These are phyloP conservation scores for Trichosanthes truncata DNA, from an alignment of 306 rosid species.

Conservation along the genomic window DNA sequence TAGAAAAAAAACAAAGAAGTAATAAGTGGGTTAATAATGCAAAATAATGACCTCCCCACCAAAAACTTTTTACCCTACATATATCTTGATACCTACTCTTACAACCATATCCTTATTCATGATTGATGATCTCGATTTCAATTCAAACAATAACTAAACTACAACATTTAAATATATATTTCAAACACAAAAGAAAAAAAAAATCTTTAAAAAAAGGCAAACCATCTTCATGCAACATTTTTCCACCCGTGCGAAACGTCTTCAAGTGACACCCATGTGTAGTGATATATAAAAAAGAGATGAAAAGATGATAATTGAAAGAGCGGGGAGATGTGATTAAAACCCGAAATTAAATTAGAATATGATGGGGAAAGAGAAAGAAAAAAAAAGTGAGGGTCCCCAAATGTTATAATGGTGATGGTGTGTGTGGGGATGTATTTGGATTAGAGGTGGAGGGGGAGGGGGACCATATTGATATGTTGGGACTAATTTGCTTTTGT, in stretches of 20 bases:
- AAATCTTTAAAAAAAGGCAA: neutral
- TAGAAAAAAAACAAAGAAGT: neutral
- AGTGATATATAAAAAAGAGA: neutral
- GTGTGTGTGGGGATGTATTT: neutral
- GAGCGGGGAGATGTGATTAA: neutral
- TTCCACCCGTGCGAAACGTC: neutral
- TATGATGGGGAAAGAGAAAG: neutral
- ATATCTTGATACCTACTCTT: neutral
- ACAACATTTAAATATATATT: neutral
- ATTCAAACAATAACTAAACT: neutral
- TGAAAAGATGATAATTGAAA: neutral
- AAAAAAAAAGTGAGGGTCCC: neutral
- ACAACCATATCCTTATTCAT: neutral
- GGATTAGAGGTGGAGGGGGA: neutral
- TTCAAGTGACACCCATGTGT: neutral
- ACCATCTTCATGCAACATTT: neutral
- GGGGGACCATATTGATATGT: slow-evolving; percentile 8
- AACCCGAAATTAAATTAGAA: neutral
- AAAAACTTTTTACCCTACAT: neutral
- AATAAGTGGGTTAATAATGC: neutral
- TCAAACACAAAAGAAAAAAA: neutral
- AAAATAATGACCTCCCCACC: neutral
- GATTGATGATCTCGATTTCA: neutral
- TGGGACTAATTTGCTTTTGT: neutral
- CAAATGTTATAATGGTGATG: neutral